Evolutionary conservation across 768 basidiomycete species (phyloP).

Genomic region (Rickenella mellea): DNA sequence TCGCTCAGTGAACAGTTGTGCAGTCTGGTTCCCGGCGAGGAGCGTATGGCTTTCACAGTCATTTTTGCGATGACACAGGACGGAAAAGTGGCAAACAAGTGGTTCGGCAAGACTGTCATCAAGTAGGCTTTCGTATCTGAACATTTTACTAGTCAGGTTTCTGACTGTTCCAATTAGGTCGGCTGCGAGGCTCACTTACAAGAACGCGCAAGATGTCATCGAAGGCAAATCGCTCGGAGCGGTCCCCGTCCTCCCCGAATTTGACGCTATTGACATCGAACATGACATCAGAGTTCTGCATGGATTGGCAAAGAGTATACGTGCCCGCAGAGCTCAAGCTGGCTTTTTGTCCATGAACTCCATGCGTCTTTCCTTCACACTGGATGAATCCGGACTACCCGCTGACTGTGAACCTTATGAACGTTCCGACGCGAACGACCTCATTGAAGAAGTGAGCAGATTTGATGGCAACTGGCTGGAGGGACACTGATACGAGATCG

Average conservation of each 20-base stretch:
- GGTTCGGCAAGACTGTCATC: slow-evolving; percentile 90
- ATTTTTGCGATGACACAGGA: slow-evolving; percentile 81
- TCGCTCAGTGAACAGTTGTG: slow-evolving; percentile 89
- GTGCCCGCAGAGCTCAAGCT: slow-evolving; percentile 62
- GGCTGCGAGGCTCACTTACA: slow-evolving; percentile 76
- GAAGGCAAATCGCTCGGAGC: slow-evolving; percentile 55
- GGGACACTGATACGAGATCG: background rate
- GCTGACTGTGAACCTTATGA: slow-evolving; percentile 64
- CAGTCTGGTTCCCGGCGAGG: slow-evolving; percentile 79
- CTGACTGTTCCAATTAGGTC: slow-evolving; percentile 43
- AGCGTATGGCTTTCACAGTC: slow-evolving; percentile 86
- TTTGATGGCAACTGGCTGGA: slow-evolving; percentile 1
- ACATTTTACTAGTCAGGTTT: slow-evolving; percentile 4
- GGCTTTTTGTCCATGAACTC: slow-evolving; percentile 71
- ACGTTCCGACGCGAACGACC: slow-evolving; percentile 59
- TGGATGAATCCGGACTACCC: slow-evolving; percentile 76
- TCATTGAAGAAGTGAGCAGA: slow-evolving; percentile 78
- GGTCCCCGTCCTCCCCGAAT: slow-evolving; percentile 45
- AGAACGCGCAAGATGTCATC: slow-evolving; percentile 73
- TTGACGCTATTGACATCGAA: slow-evolving; percentile 52
- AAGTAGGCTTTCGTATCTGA: slow-evolving; percentile 39
- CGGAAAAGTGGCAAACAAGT: slow-evolving; percentile 74
- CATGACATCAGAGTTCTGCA: slow-evolving; percentile 67
- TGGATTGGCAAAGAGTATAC: slow-evolving; percentile 62
- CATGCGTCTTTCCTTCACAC: slow-evolving; percentile 60